These are phyloP conservation scores for Rhodamnia rubescens DNA, from an alignment of 345 rosid genomes.

Conservation along the genomic window DNA sequence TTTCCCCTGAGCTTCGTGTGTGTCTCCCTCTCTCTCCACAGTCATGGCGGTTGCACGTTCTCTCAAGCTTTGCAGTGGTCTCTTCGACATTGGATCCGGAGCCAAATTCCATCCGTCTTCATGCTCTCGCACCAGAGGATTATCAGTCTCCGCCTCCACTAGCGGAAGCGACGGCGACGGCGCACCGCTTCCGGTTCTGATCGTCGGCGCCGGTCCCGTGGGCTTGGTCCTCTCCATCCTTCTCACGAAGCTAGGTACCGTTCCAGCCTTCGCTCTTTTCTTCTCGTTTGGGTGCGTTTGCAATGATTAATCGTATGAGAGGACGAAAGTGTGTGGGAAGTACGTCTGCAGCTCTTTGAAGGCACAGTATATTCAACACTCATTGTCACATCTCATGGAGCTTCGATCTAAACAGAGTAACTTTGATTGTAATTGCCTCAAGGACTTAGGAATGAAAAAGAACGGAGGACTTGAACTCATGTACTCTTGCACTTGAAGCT, in stretches of 20 bases:
- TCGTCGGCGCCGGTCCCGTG: constrained; percentile 95
- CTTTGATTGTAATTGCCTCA: background rate
- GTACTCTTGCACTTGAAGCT: background rate
- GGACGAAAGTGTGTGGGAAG: background rate
- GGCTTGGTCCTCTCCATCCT: constrained; percentile 84
- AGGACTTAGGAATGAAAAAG: background rate
- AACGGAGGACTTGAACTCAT: background rate
- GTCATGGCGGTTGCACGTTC: constrained; percentile 39
- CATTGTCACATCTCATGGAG: background rate
- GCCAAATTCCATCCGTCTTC: constrained; percentile 15
- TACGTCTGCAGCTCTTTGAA: background rate
- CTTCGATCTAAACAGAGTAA: background rate
- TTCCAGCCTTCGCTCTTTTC: background rate
- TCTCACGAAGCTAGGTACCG: constrained; percentile 63
- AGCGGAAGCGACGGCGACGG: constrained; percentile 1
- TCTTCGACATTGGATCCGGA: constrained; percentile 12
- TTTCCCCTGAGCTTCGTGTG: background rate
- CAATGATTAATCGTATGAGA: background rate
- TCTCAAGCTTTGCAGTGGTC: constrained; percentile 23
- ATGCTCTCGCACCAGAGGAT: constrained; percentile 20
- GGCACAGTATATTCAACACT: background rate
- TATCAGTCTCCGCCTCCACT: background rate
- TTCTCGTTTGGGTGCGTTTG: background rate
- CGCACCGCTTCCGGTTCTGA: constrained; percentile 61
- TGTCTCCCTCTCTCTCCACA: background rate